phyloP scores from a whole-genome alignment of 306 rosid genomes.

The Inga oerstediana region DNA sequence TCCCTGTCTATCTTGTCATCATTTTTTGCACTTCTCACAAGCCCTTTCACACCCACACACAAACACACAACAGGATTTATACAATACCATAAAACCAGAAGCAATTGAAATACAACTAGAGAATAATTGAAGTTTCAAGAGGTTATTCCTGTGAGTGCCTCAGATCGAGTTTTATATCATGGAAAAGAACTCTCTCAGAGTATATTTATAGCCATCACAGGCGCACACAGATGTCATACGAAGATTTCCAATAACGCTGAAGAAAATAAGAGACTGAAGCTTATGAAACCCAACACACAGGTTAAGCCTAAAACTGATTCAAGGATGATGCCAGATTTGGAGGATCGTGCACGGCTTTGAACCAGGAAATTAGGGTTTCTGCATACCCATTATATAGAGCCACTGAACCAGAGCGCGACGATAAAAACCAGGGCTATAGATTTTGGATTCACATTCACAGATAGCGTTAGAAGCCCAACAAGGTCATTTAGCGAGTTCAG shows the following conservation, averaged over 20 bases:
- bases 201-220: slow-evolving; percentile 2
- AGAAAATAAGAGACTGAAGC: neutral
- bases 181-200: slow-evolving; percentile 12
- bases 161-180: neutral
- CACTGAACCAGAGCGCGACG: neutral
- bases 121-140: neutral
- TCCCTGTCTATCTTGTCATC: slow-evolving; percentile 65
- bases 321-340: neutral
- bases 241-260: neutral
- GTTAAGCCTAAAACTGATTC: no score
- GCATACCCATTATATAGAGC: neutral
- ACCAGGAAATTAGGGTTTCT: neutral
- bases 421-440: neutral
- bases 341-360: neutral
- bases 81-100: neutral
- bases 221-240: neutral
- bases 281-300: neutral
- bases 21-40: slow-evolving; percentile 31
- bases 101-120: neutral
- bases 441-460: neutral
- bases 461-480: neutral
- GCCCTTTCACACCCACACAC: neutral
- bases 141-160: neutral
- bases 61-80: neutral
- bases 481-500: neutral